A percentile compares a stretch with the other conserved stretches of the same genome.
Evolutionary conservation across 345 rosid genomes (phyloP).

Genomic region (Anastatica hierochuntica): DNA sequence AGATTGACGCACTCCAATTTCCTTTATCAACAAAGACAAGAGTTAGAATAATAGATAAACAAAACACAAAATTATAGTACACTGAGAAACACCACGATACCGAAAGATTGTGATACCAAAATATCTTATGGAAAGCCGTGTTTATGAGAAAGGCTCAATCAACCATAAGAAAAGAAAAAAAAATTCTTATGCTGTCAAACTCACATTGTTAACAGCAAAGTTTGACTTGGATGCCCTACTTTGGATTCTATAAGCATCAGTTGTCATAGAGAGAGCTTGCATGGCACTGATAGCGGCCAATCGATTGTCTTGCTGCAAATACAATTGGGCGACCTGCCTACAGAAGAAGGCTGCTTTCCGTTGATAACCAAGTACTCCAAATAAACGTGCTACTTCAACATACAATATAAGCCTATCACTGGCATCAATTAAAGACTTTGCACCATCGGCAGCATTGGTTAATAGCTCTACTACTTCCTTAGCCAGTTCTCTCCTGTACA

Average conservation of each 20-base stretch:
- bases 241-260: conserved; percentile 87
- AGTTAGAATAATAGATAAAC: neutral
- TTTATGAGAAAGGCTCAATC: conserved; percentile 10
- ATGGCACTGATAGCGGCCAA: conserved; percentile 92
- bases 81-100: conserved; percentile 1
- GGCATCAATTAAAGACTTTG: conserved; percentile 88
- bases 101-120: neutral
- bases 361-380: conserved; percentile 84
- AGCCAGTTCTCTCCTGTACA: conserved; percentile 67
- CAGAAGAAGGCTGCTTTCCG: conserved; percentile 97
- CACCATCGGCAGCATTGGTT: conserved; percentile 93
- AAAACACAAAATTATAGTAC: neutral
- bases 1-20: conserved; percentile 43
- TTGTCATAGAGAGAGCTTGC: conserved; percentile 92
- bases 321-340: conserved; percentile 95
- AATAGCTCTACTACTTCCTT: conserved; percentile 90
- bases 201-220: conserved; percentile 36
- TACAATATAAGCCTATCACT: conserved; percentile 80
- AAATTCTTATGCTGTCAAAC: conserved; percentile 10
- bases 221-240: conserved; percentile 69
- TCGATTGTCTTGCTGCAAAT: conserved; percentile 86
- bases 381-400: conserved; percentile 89
- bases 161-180: neutral
- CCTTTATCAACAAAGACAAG: conserved; percentile 33
- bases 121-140: neutral